Percentiles rank a stretch among this genome's conserved stretches.
Conservation (phyloP, 2,329 filamentous ascomycete species). For the Fusarium citri region DNA sequence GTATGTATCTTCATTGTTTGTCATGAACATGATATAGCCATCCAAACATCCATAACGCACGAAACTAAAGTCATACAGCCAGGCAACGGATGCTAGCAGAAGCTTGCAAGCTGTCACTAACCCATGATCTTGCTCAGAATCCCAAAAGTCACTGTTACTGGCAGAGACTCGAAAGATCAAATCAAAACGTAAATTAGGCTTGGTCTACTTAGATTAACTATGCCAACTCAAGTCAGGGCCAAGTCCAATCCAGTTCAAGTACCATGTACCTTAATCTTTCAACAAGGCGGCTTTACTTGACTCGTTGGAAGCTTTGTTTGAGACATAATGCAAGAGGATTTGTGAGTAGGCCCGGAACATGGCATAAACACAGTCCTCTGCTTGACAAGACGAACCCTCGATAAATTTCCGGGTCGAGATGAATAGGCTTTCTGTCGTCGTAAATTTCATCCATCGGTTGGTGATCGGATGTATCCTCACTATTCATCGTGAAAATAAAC, state of each 20-base stretch:
- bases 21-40: background rate
- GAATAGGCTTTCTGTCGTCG: background rate
- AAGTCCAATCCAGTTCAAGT: background rate
- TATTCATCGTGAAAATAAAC: too few species aligned
- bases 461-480: too few species aligned
- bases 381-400: background rate
- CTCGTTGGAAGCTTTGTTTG: background rate
- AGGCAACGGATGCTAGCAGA: background rate
- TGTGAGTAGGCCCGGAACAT: background rate
- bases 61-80: background rate
- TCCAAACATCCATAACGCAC: background rate
- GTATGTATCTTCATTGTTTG: background rate
- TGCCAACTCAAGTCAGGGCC: background rate
- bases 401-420: background rate
- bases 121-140: background rate
- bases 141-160: rapidly evolving
- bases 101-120: background rate
- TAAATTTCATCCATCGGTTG: too few species aligned
- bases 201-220: background rate
- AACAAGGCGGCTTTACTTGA: background rate
- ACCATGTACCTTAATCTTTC: background rate
- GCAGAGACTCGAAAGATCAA: background rate
- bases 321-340: background rate
- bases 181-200: background rate
- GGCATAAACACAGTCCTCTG: background rate